Evolutionary conservation across 345 rosid genomes (phyloP), one percentile per base, ranked within the genome.

Genomic region (Carallia brachiata): DNA sequence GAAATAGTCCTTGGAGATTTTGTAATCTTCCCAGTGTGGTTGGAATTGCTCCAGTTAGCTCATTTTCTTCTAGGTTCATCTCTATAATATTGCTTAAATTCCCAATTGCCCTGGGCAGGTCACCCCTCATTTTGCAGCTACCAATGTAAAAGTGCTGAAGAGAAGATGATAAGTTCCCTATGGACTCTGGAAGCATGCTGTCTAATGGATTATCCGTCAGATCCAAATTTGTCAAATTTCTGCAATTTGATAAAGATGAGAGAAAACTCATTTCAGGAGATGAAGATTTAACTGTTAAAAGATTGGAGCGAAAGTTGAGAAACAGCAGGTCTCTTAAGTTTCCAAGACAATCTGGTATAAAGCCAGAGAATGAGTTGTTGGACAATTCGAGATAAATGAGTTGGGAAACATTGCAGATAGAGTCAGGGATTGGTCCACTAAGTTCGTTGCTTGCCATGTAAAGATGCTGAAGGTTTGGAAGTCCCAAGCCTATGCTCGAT

Each of bases 391-490:
- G n/a, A 9, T 0, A 0, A 9, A 1, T 18, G 30, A 76, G 76
- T 1, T 70, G 40, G 2, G 80, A 76, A 36, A 72, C 62, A 50
- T 72, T 79, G 37, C 55, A 65, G 54, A 76, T 67, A 10, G 75
- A 67, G 50, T 1, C n/a, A 0, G 83, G 80, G 17, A 76, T 36
- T 12, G 6, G 34, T 18, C 83, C 80, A 6, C 23, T 39, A 4
- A 76, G 44, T 28, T 73, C 5, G 36, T 76, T 80, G 0, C 1
- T 2, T 34, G n/a, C 8, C 8, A 80, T 27, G 39, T 6, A 7
- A 10, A 80, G 73, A 30, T 54, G 36, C 60, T 19, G 40, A 10
- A 80, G 70, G 47, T 70, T 69, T n/a, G 80, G 71, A 72, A 75
- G 70, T 0, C 8, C 4, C 18, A 67, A 52, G 57, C 74, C 73